Conservation (phyloP, 169 alveolate species). For the Plasmodium blacklocki region DNA sequence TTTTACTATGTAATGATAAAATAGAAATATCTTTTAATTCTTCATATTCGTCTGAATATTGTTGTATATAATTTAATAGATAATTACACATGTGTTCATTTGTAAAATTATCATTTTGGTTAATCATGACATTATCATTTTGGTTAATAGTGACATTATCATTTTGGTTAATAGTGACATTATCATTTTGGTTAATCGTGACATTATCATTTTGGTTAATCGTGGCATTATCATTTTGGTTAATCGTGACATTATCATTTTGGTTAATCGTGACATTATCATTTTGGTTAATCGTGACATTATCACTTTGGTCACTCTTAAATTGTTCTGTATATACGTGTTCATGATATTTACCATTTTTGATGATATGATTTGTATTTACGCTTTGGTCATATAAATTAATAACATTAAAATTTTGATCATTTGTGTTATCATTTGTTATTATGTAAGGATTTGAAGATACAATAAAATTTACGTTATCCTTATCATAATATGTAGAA, state of each 20-base stretch:
- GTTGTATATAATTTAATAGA: no score
- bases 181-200: no score
- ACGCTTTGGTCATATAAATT: no score
- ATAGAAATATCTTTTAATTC: constrained; percentile 32
- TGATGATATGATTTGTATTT: no score
- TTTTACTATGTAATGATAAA: constrained; percentile 57
- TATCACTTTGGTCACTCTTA: background rate
- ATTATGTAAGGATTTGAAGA: constrained; percentile 37
- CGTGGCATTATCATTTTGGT: no score
- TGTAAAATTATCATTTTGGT: background rate
- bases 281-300: no score
- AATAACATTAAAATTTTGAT: background rate
- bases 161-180: no score
- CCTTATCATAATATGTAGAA: constrained; percentile 46
- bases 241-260: no score
- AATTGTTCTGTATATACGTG: no score
- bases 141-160: no score
- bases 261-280: no score
- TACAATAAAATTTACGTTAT: constrained; percentile 29
- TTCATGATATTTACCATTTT: background rate
- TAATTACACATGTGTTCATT: background rate
- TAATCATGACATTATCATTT: background rate
- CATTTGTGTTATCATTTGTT: background rate
- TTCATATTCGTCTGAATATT: constrained; percentile 16
- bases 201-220: no score